Evolutionary conservation across 75 land plant species (phyloP), one percentile per base, ranked within the genome.

Genomic region (Pinus albicaulis): DNA sequence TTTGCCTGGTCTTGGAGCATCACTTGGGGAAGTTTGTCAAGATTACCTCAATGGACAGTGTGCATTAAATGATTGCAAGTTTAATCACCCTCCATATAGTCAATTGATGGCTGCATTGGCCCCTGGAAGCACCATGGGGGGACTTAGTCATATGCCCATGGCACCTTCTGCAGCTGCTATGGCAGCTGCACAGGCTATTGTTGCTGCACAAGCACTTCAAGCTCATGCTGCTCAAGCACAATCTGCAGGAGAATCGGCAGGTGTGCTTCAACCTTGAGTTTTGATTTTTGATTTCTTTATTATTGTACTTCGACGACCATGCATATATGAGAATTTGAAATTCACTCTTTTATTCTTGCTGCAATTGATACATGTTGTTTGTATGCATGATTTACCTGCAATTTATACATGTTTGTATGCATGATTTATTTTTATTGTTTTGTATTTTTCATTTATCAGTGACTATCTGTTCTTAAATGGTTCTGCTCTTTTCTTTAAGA

Each of bases 161-260:
- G 89, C 90, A 23, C 99, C 99, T 74, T 91, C 99, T 73, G 99
- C 99, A 16, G 99, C 99, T 60, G 99, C 99, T 28, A 96, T 94
- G 97, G 99, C 99, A 60, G 99, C 99, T 76, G 99, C 99, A 56
- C 99, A 93, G 80, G 90, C 94, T 48, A 96, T 96, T 71, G 89
- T 92, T 55, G 99, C 97, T 80, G 99, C 98, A 10, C 92, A 90
- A 72, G 91, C 99, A 38, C 90, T 92, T 76, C 92, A 96, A 80
- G 99, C 99, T 31, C 98, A 94, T 85, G 98, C 98, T 60, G 86
- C 92, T 74, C 91, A 90, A 75, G 75, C 82, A 3, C 77, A 78
- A 15, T 64, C 88, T 36, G 13, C 79, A 20, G 79, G 66, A 71
- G 86, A 79, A 6, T 73, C 80, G 19, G 52, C 80, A 73, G 92